phyloP scores from a whole-genome alignment of 352 stramenopile genomes.

The Pythium chondricola region DNA sequence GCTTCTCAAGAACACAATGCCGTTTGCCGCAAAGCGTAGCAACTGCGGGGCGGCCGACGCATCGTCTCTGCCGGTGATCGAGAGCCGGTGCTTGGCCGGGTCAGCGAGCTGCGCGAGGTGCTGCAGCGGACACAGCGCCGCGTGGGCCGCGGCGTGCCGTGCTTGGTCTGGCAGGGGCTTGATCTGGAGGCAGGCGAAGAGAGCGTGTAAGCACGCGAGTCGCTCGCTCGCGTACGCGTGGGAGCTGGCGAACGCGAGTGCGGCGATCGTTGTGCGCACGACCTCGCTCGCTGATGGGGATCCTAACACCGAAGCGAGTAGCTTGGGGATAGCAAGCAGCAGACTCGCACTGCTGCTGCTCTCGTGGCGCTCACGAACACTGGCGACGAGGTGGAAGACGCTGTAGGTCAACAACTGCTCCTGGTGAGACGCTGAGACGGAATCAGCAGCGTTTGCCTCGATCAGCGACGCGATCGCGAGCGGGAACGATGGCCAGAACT shows the following conservation, averaged over 20 bases:
- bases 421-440: too few species aligned
- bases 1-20: conserved; percentile 17
- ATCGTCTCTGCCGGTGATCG: conserved; percentile 15
- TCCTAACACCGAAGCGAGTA: conserved; percentile 2
- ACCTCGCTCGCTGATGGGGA: conserved; percentile 5
- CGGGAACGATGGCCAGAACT: conserved; percentile 51
- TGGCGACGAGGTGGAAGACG: conserved; percentile 15
- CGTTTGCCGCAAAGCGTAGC: conserved; percentile 12
- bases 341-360: conserved; percentile 16
- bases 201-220: conserved; percentile 8
- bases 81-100: conserved; percentile 12
- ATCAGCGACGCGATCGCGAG: conserved; percentile 29
- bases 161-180: too few species aligned
- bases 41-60: conserved; percentile 6
- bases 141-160: conserved; percentile 1
- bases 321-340: conserved; percentile 15
- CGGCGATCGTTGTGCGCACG: conserved; percentile 4
- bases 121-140: conserved; percentile 15
- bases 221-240: conserved; percentile 13
- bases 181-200: conserved; percentile 11
- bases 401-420: conserved; percentile 15
- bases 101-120: conserved; percentile 15
- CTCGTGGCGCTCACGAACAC: conserved; percentile 17
- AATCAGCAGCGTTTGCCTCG: conserved; percentile 6
- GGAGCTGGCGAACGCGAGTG: conserved; percentile 14